Conservation (phyloP, 352 stramenopile species). For the Phytopythium montanum region DNA sequence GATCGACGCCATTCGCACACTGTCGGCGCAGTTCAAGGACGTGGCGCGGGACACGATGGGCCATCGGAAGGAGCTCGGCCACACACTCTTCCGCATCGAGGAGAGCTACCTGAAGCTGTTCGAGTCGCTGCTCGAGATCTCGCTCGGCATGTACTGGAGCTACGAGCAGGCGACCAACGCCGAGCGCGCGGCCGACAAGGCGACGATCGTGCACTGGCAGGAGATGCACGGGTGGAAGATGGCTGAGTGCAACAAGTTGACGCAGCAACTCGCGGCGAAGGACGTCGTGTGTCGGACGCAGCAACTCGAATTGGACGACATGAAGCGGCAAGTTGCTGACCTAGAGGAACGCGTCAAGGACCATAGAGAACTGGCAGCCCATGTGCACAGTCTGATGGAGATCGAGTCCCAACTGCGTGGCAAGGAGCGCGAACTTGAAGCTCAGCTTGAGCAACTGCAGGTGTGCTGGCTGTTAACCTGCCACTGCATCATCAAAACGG, state of each 20-base stretch:
- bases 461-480: conserved; percentile 8
- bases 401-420: conserved; percentile 21
- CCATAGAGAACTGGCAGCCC: conserved; percentile 30
- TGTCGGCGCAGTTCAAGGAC: conserved; percentile 70
- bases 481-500: neutral
- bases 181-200: conserved; percentile 45
- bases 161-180: conserved; percentile 53
- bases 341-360: conserved; percentile 34
- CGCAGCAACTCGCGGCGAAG: conserved; percentile 51
- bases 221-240: conserved; percentile 46
- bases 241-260: conserved; percentile 35
- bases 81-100: conserved; percentile 65
- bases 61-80: conserved; percentile 60
- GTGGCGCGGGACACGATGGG: conserved; percentile 55
- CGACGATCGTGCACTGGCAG: conserved; percentile 38
- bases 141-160: conserved; percentile 64
- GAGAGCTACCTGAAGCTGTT: conserved; percentile 74
- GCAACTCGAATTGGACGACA: conserved; percentile 48
- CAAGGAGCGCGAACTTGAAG: conserved; percentile 25
- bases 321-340: conserved; percentile 30
- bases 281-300: conserved; percentile 47
- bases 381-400: conserved; percentile 40
- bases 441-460: conserved; percentile 30
- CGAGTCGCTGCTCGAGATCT: conserved; percentile 73
- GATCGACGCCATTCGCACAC: conserved; percentile 39